Evolutionary conservation across 2,329 filamentous ascomycete species (phyloP).

Genomic region (Spiromastix sp.): DNA sequence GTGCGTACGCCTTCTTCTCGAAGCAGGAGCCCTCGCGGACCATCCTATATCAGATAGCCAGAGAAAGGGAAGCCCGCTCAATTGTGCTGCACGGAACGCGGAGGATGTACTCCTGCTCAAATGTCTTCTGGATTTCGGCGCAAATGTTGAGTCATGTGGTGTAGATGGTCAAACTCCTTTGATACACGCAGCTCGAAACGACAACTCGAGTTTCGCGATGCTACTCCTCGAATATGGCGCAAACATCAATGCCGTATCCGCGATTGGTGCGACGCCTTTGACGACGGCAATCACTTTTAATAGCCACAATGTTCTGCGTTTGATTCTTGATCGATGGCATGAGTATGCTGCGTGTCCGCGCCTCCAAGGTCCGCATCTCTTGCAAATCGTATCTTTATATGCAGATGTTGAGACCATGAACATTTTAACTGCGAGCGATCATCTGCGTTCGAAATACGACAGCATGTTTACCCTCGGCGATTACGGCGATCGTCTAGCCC

Average conservation of each 20-base stretch:
- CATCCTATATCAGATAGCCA: slow-evolving; percentile 16
- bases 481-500: slow-evolving; percentile 9
- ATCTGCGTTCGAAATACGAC: slow-evolving; percentile 19
- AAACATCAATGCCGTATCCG: slow-evolving; percentile 21
- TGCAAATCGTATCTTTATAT: slow-evolving; percentile 19
- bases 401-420: slow-evolving; percentile 20
- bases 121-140: slow-evolving; percentile 22
- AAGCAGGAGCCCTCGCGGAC: slow-evolving; percentile 20
- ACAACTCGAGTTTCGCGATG: slow-evolving; percentile 21
- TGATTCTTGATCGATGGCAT: slow-evolving; percentile 26
- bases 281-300: slow-evolving; percentile 26
- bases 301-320: slow-evolving; percentile 22
- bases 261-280: slow-evolving; percentile 20
- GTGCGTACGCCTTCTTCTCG: slow-evolving; percentile 18
- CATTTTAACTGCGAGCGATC: slow-evolving; percentile 17
- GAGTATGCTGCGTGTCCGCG: slow-evolving; percentile 25
- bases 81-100: slow-evolving; percentile 21
- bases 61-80: slow-evolving; percentile 21
- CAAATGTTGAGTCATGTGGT: slow-evolving; percentile 18
- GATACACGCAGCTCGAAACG: slow-evolving; percentile 21
- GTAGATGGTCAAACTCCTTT: slow-evolving; percentile 22
- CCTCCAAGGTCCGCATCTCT: slow-evolving; percentile 20
- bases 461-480: slow-evolving; percentile 14
- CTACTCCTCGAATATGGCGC: slow-evolving; percentile 27
- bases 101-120: slow-evolving; percentile 20